phyloP scores from a whole-genome alignment of 169 alveolate species.

The Neospora caninum region DNA sequence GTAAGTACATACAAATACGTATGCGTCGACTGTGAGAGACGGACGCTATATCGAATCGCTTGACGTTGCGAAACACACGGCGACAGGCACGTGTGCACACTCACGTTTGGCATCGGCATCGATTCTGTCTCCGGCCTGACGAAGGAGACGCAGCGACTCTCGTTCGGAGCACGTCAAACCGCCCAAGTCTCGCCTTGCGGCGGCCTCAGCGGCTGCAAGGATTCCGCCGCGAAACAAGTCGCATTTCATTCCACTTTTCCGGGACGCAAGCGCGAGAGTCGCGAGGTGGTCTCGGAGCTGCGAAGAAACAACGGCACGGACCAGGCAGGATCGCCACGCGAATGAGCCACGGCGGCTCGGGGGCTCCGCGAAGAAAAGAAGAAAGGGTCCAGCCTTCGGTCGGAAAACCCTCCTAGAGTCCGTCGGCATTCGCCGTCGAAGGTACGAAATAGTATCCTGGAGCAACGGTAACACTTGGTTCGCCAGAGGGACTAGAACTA shows the following conservation, averaged over 20 bases:
- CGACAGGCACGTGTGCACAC: neutral
- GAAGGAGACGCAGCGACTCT: slow-evolving; percentile 74
- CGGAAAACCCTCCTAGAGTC: too few relatives aligned
- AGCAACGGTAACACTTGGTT: too few relatives aligned
- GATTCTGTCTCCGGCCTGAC: slow-evolving; percentile 76
- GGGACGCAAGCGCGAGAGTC: slow-evolving; percentile 62
- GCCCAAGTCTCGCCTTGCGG: slow-evolving; percentile 56
- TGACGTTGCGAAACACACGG: too few relatives aligned
- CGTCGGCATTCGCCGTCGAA: too few relatives aligned
- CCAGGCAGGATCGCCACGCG: too few relatives aligned
- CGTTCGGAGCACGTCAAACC: slow-evolving; percentile 73
- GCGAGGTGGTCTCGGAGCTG: slow-evolving; percentile 71
- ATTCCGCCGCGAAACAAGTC: slow-evolving; percentile 66
- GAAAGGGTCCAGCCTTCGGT: too few relatives aligned
- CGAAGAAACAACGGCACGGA: neutral
- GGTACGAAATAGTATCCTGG: too few relatives aligned
- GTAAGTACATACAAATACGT: neutral
- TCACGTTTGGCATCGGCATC: slow-evolving; percentile 78
- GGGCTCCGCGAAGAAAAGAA: too few relatives aligned
- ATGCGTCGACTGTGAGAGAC: too few relatives aligned
- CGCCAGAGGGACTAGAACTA: too few relatives aligned
- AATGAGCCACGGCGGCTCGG: too few relatives aligned
- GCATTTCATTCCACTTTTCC: slow-evolving; percentile 65
- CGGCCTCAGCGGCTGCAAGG: slow-evolving; percentile 67
- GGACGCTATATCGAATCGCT: too few relatives aligned